Conservation (phyloP, 768 basidiomycete genomes). For the Cubamyces lactineus region DNA sequence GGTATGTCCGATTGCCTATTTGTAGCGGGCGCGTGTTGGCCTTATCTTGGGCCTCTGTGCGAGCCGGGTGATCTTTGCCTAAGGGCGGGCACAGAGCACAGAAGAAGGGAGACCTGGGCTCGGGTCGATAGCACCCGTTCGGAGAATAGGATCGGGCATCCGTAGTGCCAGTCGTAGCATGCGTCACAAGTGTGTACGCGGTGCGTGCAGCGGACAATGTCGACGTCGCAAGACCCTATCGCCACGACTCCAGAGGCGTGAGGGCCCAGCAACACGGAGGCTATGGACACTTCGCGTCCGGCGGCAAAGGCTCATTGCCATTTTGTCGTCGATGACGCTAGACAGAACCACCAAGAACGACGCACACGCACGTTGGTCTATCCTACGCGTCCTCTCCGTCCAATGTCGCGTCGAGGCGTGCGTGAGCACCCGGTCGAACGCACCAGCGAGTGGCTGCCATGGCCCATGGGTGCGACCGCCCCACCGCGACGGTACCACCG, state of each 20-base stretch:
- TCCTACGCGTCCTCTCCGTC: background rate
- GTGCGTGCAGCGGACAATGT: background rate
- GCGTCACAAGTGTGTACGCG: no score
- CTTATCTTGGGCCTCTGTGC: slow-evolving; percentile 5
- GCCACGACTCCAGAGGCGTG: no score
- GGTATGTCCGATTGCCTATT: slow-evolving; percentile 17
- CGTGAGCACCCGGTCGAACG: background rate
- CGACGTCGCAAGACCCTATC: background rate
- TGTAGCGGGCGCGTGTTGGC: background rate
- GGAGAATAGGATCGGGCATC: slow-evolving; percentile 15
- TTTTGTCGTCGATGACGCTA: background rate
- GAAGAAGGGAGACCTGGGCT: background rate
- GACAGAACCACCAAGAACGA: background rate
- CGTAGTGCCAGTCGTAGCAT: background rate
- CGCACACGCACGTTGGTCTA: slow-evolving; percentile 6
- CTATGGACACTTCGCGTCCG: background rate
- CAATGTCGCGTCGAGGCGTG: slow-evolving; percentile 15
- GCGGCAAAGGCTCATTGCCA: no score
- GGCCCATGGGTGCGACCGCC: background rate
- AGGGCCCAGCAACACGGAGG: background rate
- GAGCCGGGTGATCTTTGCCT: background rate
- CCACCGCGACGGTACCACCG: background rate
- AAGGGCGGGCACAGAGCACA: background rate
- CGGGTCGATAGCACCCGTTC: slow-evolving; percentile 3
- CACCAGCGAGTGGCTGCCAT: background rate